These are phyloP conservation scores for Paraconiothyrium sp. DNA, from an alignment of 2,329 filamentous ascomycete genomes.

Conservation along the genomic window DNA sequence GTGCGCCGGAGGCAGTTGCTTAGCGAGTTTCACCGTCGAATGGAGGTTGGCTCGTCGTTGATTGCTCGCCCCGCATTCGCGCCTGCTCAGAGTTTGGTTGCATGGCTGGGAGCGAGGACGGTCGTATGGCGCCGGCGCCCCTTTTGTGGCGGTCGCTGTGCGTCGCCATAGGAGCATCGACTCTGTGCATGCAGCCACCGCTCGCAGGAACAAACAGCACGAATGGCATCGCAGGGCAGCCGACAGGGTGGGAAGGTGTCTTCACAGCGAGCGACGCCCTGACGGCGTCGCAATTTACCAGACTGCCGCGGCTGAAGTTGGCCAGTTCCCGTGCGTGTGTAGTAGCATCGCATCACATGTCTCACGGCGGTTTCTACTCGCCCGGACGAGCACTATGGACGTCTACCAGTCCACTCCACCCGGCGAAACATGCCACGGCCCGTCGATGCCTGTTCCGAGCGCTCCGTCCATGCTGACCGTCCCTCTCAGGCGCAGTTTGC, in stretches of 20 bases:
- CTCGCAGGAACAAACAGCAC: constrained; percentile 10
- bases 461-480: background rate
- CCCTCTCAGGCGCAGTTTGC: no score
- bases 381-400: constrained; percentile 14
- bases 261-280: constrained; percentile 4
- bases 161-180: constrained; percentile 10
- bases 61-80: constrained; percentile 23
- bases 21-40: constrained; percentile 29
- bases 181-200: constrained; percentile 1
- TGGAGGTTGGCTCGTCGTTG: constrained; percentile 22
- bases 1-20: constrained; percentile 28
- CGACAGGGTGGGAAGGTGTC: constrained; percentile 18
- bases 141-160: constrained; percentile 11
- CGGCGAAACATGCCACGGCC: constrained; percentile 2
- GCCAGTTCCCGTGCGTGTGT: background rate
- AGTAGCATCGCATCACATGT: constrained; percentile 13
- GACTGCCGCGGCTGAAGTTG: constrained; percentile 8
- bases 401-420: constrained; percentile 2
- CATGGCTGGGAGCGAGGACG: background rate
- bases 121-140: constrained; percentile 1
- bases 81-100: constrained; percentile 6
- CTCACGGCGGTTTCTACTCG: constrained; percentile 15
- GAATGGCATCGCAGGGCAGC: constrained; percentile 5
- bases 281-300: constrained; percentile 11
- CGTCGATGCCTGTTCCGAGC: constrained; percentile 14